Percentiles rank a stretch among this genome's conserved stretches.
Evolutionary conservation across 2,329 filamentous ascomycete genomes (phyloP).

Genomic region (Penicillium sp.): DNA sequence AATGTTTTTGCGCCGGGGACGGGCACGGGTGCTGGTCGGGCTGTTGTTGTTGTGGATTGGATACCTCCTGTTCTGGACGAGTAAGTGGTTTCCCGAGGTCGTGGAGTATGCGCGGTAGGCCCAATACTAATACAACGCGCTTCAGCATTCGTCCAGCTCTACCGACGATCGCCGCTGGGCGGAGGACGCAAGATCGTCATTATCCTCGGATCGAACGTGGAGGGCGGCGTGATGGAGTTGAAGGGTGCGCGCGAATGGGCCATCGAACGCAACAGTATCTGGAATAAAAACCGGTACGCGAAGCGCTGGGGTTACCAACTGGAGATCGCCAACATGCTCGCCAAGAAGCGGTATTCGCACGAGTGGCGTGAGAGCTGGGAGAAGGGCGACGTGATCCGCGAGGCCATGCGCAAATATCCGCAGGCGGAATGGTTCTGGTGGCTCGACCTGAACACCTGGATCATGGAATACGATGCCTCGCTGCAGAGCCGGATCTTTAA

Average conservation of each 20-base stretch:
- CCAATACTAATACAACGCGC: not conserved
- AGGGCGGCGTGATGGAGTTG: slow-evolving; percentile 98
- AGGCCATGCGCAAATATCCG: slow-evolving; percentile 87
- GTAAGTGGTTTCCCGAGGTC: slow-evolving; percentile 54
- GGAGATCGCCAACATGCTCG: slow-evolving; percentile 97
- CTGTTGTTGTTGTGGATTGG: slow-evolving; percentile 60
- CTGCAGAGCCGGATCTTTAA: slow-evolving; percentile 89
- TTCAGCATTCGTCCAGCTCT: slow-evolving; percentile 58
- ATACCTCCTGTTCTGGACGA: slow-evolving; percentile 67
- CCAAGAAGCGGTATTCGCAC: slow-evolving; percentile 96
- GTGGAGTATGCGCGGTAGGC: slow-evolving; percentile 22
- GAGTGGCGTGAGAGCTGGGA: slow-evolving; percentile 99
- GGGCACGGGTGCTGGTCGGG: slow-evolving; percentile 60
- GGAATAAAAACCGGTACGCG: slow-evolving; percentile 89
- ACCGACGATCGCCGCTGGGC: slow-evolving; percentile 71
- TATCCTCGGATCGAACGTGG: slow-evolving; percentile 87
- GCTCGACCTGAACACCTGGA: slow-evolving; percentile 94
- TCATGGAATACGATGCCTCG: slow-evolving; percentile 94
- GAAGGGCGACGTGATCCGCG: slow-evolving; percentile 91
- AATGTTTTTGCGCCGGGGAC: slow-evolving; percentile 62
- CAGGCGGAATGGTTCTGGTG: slow-evolving; percentile 99
- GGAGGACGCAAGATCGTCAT: slow-evolving; percentile 90
- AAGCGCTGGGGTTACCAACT: slow-evolving; percentile 89
- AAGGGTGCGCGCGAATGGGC: slow-evolving; percentile 97
- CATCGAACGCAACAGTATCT: slow-evolving; percentile 91